Conservation (phyloP, 2,329 filamentous ascomycete species). For the Trichoderma sp. region DNA sequence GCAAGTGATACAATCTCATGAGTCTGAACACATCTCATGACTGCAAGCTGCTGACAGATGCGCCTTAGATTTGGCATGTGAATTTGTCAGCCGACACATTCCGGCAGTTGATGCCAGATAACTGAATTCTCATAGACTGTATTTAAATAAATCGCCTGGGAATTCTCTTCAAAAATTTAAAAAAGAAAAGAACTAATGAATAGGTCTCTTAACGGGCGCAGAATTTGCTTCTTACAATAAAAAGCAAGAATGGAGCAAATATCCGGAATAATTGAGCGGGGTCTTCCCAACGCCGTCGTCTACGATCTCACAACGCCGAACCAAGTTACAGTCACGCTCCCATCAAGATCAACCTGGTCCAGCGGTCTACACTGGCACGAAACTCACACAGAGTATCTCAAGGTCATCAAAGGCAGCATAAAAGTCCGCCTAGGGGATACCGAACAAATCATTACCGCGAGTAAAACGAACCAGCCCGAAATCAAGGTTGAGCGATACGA, state of each 20-base stretch:
- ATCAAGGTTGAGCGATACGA: constrained; percentile 36
- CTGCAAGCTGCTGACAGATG: neutral
- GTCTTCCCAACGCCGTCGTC: constrained; percentile 23
- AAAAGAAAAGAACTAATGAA: too few relatives aligned
- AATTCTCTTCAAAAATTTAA: neutral
- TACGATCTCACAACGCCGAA: constrained; percentile 37
- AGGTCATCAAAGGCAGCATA: constrained; percentile 39
- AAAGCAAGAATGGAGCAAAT: neutral
- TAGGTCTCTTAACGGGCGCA: neutral
- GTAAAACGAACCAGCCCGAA: constrained; percentile 25
- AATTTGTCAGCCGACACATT: constrained; percentile 14
- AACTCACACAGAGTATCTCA: constrained; percentile 45
- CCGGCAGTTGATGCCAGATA: neutral
- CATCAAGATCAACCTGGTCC: constrained; percentile 43
- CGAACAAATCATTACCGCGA: constrained; percentile 23
- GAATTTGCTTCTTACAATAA: neutral
- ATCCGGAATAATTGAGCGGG: constrained; percentile 21
- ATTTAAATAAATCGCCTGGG: neutral
- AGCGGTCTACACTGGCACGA: constrained; percentile 51
- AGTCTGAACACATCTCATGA: constrained; percentile 1
- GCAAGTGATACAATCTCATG: neutral
- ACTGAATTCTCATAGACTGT: neutral
- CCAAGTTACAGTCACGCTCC: constrained; percentile 43
- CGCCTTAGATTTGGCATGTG: neutral
- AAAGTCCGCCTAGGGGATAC: constrained; percentile 25